Percentiles rank a stretch among this genome's conserved stretches.
phyloP scores from a whole-genome alignment of 2,329 filamentous ascomycete genomes.

The Chaetomiaceae sp. region DNA sequence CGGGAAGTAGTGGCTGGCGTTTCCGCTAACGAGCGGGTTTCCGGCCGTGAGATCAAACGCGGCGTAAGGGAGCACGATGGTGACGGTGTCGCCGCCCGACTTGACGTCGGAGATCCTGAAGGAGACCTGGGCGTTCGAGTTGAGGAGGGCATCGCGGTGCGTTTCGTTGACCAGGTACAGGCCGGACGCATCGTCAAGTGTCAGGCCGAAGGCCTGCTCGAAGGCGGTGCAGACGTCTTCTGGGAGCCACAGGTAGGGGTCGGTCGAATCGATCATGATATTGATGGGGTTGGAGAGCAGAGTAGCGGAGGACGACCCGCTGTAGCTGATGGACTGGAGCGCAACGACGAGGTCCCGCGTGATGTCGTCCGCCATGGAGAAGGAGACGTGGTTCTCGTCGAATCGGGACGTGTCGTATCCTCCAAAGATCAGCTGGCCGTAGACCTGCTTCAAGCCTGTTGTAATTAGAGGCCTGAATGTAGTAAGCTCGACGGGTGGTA shows the following conservation, averaged over 20 bases:
- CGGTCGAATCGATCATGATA: constrained; percentile 36
- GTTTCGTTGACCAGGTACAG: constrained; percentile 36
- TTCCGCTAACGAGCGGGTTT: constrained; percentile 30
- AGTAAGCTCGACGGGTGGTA: no score
- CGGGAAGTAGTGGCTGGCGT: constrained; percentile 33
- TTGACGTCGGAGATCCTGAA: constrained; percentile 34
- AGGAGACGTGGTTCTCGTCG: constrained; percentile 34
- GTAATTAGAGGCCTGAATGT: no score
- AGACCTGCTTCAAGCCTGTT: constrained; percentile 34
- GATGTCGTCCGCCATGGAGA: constrained; percentile 34
- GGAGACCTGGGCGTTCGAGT: constrained; percentile 32
- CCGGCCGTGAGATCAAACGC: constrained; percentile 33
- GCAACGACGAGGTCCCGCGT: constrained; percentile 36
- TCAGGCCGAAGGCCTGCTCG: constrained; percentile 33
- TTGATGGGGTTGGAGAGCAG: constrained; percentile 33
- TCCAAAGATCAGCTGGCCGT: constrained; percentile 37
- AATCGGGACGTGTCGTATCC: constrained; percentile 41
- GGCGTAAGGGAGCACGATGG: constrained; percentile 31
- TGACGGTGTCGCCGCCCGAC: constrained; percentile 31
- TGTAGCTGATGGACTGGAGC: constrained; percentile 38
- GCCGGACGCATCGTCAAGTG: constrained; percentile 28
- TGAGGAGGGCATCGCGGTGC: constrained; percentile 29
- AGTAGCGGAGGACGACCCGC: constrained; percentile 31
- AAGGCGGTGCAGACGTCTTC: constrained; percentile 32
- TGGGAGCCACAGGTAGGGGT: constrained; percentile 35